Conservation (phyloP, 2,329 filamentous ascomycete species). For the Aureobasidium sp. region DNA sequence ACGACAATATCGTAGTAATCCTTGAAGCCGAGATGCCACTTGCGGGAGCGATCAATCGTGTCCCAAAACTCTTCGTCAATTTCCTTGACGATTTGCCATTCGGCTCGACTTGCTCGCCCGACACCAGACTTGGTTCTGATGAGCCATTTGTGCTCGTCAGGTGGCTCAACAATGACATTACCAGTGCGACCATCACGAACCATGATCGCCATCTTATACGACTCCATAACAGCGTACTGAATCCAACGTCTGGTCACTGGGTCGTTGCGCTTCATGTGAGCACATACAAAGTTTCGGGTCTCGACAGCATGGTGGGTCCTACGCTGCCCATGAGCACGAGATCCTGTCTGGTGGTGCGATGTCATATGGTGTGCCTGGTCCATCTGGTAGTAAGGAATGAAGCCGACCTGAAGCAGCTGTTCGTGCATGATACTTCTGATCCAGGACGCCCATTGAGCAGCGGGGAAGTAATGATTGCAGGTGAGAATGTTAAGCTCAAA, state of each 20-base stretch:
- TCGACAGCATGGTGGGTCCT: conserved; percentile 30
- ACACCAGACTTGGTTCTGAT: conserved; percentile 33
- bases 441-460: conserved; percentile 40
- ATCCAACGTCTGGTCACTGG: conserved; percentile 36
- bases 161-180: conserved; percentile 21
- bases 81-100: conserved; percentile 31
- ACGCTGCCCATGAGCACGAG: conserved; percentile 28
- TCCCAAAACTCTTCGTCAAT: conserved; percentile 26
- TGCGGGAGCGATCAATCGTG: conserved; percentile 7
- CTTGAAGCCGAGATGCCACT: conserved; percentile 28
- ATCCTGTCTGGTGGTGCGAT: conserved; percentile 20
- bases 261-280: conserved; percentile 38
- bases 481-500: conserved; percentile 42
- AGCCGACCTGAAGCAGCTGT: conserved; percentile 37
- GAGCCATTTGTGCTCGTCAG: conserved; percentile 35
- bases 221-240: conserved; percentile 37
- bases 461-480: conserved; percentile 42
- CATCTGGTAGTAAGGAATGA: conserved; percentile 32
- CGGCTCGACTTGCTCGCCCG: conserved; percentile 34
- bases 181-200: conserved; percentile 26
- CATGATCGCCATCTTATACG: conserved; percentile 31
- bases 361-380: conserved; percentile 30
- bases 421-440: conserved; percentile 33
- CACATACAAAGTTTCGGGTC: conserved; percentile 37
- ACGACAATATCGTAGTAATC: conserved; percentile 35